Evolutionary conservation across 805 yeast genomes (phyloP).

Genomic region (Starmera pachycereana): DNA sequence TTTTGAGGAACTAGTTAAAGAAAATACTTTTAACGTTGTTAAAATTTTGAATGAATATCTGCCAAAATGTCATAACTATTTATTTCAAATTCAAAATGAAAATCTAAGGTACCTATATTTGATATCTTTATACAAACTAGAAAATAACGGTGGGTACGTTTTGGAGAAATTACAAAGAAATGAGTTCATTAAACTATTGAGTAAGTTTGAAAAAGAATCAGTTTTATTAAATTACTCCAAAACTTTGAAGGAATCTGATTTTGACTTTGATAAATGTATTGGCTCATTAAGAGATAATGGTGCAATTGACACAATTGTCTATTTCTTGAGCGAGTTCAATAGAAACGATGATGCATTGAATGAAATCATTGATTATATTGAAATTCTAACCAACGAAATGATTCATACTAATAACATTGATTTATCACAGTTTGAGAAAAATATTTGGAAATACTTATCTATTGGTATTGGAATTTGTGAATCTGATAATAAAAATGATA

Average conservation of each 20-base stretch:
- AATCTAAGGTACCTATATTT: constrained; percentile 17
- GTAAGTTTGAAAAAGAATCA: constrained; percentile 8
- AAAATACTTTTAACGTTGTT: constrained; percentile 18
- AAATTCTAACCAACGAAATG: constrained; percentile 7
- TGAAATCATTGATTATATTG: constrained; percentile 8
- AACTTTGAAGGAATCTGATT: constrained; percentile 14
- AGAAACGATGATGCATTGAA: constrained; percentile 16
- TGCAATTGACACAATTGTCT: constrained; percentile 16
- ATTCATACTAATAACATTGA: constrained; percentile 6
- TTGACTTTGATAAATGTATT: constrained; percentile 15
- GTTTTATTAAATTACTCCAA: constrained; percentile 10
- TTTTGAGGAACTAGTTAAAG: constrained; percentile 16
- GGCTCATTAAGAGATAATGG: constrained; percentile 12
- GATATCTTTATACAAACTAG: constrained; percentile 12
- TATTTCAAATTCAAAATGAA: constrained; percentile 8
- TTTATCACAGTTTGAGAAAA: constrained; percentile 13
- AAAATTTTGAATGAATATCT: constrained; percentile 17
- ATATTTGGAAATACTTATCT: constrained; percentile 26
- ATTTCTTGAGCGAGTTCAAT: constrained; percentile 6
- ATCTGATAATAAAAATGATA: constrained; percentile 6
- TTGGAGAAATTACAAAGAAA: constrained; percentile 12
- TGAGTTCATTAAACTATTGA: constrained; percentile 10
- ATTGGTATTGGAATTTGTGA: constrained; percentile 24
- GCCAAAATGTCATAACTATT: constrained; percentile 11
- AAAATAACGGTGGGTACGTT: constrained; percentile 10